Percentiles rank a stretch among this genome's conserved stretches.
Conservation (phyloP, 208 protist species). For the Crithidia brevicula region DNA sequence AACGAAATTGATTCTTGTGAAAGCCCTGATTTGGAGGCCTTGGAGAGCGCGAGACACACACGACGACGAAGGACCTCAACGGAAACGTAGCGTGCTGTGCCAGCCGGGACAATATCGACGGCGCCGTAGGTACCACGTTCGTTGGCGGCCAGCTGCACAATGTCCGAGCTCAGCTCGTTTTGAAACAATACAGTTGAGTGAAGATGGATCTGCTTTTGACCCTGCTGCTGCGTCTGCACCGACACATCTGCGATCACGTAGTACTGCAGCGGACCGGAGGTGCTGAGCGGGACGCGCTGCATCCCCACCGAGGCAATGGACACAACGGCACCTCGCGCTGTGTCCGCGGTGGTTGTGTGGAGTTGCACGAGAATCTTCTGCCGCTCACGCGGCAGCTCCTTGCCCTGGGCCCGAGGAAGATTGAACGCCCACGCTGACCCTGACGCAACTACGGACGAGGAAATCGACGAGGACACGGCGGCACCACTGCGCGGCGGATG, state of each 20-base stretch:
- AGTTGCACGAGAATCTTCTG: conserved; percentile 55
- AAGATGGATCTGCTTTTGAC: conserved; percentile 50
- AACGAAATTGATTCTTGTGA: not conserved
- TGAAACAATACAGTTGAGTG: conserved; percentile 53
- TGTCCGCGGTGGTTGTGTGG: not conserved
- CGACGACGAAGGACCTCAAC: conserved; percentile 24
- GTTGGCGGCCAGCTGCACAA: conserved; percentile 34
- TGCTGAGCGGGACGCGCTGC: conserved; percentile 18
- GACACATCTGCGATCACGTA: conserved; percentile 63
- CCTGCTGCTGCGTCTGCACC: conserved; percentile 21
- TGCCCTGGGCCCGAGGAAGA: conserved; percentile 61
- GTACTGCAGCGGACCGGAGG: conserved; percentile 19
- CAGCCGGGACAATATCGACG: conserved; percentile 4
- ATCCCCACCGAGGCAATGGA: conserved; percentile 21
- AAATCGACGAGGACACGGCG: not conserved
- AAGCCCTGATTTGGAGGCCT: not conserved
- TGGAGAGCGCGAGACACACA: conserved; percentile 10
- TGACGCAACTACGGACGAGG: conserved; percentile 1
- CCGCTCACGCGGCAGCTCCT: conserved; percentile 53
- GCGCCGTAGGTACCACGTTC: conserved; percentile 15
- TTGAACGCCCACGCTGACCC: conserved; percentile 59
- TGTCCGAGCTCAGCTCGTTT: conserved; percentile 47
- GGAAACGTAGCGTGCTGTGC: conserved; percentile 11
- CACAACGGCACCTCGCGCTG: conserved; percentile 17
- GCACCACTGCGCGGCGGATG: not conserved